Evolutionary conservation across 176 grass and related monocot species (phyloP), one percentile per base, ranked within the genome.

Genomic region (Thinopyrum elongatum): DNA sequence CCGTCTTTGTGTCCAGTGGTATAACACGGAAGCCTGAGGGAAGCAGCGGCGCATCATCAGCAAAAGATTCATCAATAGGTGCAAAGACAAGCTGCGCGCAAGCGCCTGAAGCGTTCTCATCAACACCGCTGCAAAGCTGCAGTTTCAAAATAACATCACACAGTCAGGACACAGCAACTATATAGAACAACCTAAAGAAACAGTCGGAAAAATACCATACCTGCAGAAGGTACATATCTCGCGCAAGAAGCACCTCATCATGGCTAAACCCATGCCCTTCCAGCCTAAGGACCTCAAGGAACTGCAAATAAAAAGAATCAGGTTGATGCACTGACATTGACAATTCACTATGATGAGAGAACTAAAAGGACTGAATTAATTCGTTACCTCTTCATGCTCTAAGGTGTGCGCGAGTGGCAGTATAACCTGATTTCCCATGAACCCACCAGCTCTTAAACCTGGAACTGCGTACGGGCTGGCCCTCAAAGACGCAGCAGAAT

Each of bases 51-150:
- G 92, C 90, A 46, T 99, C 97, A 42, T 99, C 97, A 81, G 94
- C 89, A 90, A 99, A 94, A 82, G 94, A 94, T 87, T 94, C 97
- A 81, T 96, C 97, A 1, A 99, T 99, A 53, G 94, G 97, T 63
- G 94, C 97, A 92, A 96, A 99, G 27, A 99, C 92, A 63, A 99
- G 94, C 83, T 99, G 97, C 23, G 97, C 92, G 39, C 90, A 96
- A 1, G 94, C 84, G 73, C 94, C 90, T 0, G 91, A 65, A 31
- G 92, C 94, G 81, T 87, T 91, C 87, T 99, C 94, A 77, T 96
- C 97, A 83, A 96, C 75, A 15, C 97, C 97, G 1, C 84, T 93
- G 65, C 97, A 99, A 59, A 99, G 80, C 97, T 99, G 88, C 10
- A 49, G 74, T 68, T 73, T 41, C 7, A 81, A 79, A 70, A 83